Evolutionary conservation across 2,329 filamentous ascomycete genomes (phyloP), one percentile per base, ranked within the genome.

Genomic region (Talaromyces pinophilus): DNA sequence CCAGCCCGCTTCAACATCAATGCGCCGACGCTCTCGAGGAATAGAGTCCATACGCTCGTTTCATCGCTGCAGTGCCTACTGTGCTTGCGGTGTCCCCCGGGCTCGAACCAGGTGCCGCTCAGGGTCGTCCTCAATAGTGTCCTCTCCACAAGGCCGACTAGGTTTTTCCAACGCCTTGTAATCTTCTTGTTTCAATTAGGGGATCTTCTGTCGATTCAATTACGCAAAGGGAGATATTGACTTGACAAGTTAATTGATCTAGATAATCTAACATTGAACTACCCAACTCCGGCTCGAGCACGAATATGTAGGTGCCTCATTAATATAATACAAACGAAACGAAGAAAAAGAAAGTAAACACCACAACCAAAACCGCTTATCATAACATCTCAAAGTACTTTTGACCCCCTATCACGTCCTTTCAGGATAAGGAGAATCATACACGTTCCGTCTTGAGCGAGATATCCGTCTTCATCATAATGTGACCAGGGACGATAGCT

Each of bases 391-490:
- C 33, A 38, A 40, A 40, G 54, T 22, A 57, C n/a, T 57, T 57
- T 40, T 57, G 10, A 40, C 11, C n/a, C 48, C 30, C 33, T 15
- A 8, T 25, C 33, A 46, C 15, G 17, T 19, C 22, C 57, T 40
- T 13, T 13, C 3, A 40, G 57, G 19, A 15, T n/a, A 44, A 28
- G 13, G 38, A 42, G 63, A 40, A 10, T 65, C 50, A 15, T 55
- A 67, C 28, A 67, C 30, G 63, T 17, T 69, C 66, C 19, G 59
- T 69, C 46, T 52, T 35, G 46, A 69, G 52, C 19, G 55, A 63
- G 40, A 69, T 68, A 50, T 67, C 38, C 22, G 60, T 69, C 38
- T 69, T 69, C 68, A 68, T 67, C 60, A 69, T 57, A 30, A 69
- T 68, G 33, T 68, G 68, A 40, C 64, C 62, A 19, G 62, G 66